These are phyloP conservation scores for Termitomyces sp. DNA, from an alignment of 768 basidiomycete genomes.

Conservation along the genomic window DNA sequence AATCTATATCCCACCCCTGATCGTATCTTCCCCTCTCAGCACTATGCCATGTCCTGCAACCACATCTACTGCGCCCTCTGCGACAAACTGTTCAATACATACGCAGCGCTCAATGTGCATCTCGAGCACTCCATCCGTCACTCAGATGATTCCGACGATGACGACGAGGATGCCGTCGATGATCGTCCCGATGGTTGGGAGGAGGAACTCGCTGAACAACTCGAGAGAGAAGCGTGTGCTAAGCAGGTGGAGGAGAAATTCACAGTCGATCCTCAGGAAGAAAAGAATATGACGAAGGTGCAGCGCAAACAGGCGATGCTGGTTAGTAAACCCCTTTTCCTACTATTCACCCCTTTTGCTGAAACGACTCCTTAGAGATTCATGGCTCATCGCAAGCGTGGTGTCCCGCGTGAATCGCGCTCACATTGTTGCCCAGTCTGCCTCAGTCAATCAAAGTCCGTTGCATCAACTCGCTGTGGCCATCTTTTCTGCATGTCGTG, in stretches of 20 bases:
- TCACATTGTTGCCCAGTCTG: constrained; percentile 9
- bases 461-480: constrained; percentile 7
- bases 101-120: constrained; percentile 4
- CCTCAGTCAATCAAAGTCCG: background rate
- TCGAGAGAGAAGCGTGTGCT: constrained; percentile 2
- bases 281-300: background rate
- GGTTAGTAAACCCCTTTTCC: constrained; percentile 4
- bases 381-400: constrained; percentile 6
- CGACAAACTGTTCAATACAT: constrained; percentile 4
- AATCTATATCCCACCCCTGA: background rate
- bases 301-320: constrained; percentile 7
- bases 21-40: background rate
- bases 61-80: constrained; percentile 9
- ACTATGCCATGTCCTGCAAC: constrained; percentile 1
- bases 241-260: constrained; percentile 1
- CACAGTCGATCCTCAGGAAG: background rate
- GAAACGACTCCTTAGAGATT: background rate
- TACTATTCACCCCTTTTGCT: background rate
- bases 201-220: constrained; percentile 5
- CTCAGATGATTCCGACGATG: constrained; percentile 8
- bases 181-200: constrained; percentile 9
- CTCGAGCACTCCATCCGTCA: constrained; percentile 5
- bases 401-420: background rate
- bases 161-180: background rate
- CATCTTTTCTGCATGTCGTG: constrained; percentile 11